Evolutionary conservation across 495 filamentous ascomycete genomes (phyloP), one percentile per base, ranked within the genome.

Genomic region (Parachaetomium inaequale): DNA sequence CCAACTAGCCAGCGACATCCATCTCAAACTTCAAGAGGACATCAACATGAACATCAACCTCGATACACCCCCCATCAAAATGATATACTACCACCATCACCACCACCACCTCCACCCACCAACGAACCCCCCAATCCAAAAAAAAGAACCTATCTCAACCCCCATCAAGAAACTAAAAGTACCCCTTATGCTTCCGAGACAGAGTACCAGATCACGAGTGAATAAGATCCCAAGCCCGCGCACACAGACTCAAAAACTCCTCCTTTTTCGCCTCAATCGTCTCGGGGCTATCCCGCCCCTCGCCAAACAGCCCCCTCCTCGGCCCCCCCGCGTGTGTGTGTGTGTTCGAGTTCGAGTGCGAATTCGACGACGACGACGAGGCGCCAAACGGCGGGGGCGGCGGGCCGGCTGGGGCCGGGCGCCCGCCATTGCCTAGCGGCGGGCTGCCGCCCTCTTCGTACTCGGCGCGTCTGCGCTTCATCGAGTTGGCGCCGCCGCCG

Each of bases 171-270:
- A 10, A 7, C 21, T 34, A n/a, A 31, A 23, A 43, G n/a, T n/a
- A n/a, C n/a, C n/a, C n/a, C n/a, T n/a, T n/a, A n/a, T n/a, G n/a
- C n/a, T n/a, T n/a, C n/a, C n/a, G n/a, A 17, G 17, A 36, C n/a
- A n/a, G 61, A 29, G 31, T 7, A 31, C 25, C 25, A 29, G n/a
- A 55, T 87, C 79, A 98, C 53, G 92, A 96, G 79, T 98, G 94
- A 72, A 98, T 95, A 55, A 98, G 71, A 78, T 98, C 94, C 94
- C 94, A 98, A 26, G 93, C 93, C 68, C 91, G 80, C 54, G 88
- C 85, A 70, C 94, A 98, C 45, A 98, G 75, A 50, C 82, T 78
- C 64, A 98, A 75, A 71, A 98, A 98, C 70, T 98, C 93, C 49
- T 96, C 93, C 73, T 93, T 91, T 86, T 98, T 98, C 73, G 84